Conservation (phyloP, 129 eudicot species). For the Flaveria linearis region DNA sequence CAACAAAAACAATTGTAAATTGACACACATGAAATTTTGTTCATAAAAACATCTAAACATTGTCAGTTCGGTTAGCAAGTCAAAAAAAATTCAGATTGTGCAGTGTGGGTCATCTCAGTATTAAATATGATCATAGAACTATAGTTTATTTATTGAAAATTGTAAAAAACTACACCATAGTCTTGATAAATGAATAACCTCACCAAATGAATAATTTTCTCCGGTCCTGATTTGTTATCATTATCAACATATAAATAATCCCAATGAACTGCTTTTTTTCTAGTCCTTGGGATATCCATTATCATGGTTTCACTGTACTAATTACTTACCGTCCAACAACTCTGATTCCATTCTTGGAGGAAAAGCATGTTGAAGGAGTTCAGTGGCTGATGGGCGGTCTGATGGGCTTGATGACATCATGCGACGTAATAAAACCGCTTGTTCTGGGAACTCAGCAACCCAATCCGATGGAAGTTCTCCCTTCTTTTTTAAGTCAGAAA, state of each 20-base stretch:
- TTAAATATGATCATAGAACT: background rate
- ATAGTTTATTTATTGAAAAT: background rate
- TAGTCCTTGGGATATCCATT: background rate
- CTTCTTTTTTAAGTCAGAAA: conserved; percentile 77
- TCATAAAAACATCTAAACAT: background rate
- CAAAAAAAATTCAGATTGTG: background rate
- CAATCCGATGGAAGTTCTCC: conserved; percentile 81
- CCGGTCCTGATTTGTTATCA: background rate
- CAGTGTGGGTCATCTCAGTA: background rate
- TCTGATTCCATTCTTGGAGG: conserved; percentile 96
- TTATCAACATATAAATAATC: background rate
- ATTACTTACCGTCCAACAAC: conserved; percentile 73
- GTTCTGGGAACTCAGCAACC: conserved; percentile 86
- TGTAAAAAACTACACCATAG: background rate
- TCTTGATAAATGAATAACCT: background rate
- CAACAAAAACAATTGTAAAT: conserved; percentile 3
- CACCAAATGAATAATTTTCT: background rate
- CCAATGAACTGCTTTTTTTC: background rate
- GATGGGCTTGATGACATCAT: conserved; percentile 91
- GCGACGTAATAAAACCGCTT: conserved; percentile 66
- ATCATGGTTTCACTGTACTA: background rate
- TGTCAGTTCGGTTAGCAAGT: background rate
- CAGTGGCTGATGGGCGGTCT: conserved; percentile 90
- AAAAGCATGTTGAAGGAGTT: conserved; percentile 87
- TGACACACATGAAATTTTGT: conserved; percentile 11